phyloP scores from a whole-genome alignment of 768 basidiomycete species.

The Tylopilus cervinicoccineus region DNA sequence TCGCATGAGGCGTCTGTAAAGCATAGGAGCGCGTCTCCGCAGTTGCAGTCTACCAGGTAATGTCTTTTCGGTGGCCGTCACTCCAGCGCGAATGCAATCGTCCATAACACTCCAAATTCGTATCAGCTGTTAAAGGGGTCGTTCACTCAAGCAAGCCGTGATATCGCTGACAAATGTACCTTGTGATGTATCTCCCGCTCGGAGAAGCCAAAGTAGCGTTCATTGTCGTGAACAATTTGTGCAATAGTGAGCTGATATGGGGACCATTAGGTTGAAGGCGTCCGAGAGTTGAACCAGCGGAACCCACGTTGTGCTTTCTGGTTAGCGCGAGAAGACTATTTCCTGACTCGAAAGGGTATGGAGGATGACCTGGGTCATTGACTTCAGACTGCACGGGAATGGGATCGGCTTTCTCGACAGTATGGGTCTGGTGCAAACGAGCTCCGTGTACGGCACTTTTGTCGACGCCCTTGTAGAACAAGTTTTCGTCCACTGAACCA shows the following conservation, averaged over 20 bases:
- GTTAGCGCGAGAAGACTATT: slow-evolving; percentile 72
- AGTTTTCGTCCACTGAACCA: slow-evolving; percentile 76
- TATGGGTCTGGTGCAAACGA: slow-evolving; percentile 65
- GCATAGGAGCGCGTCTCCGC: slow-evolving; percentile 78
- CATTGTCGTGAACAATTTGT: slow-evolving; percentile 92
- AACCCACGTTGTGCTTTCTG: slow-evolving; percentile 74
- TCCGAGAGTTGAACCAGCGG: background rate
- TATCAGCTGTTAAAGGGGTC: slow-evolving; percentile 41
- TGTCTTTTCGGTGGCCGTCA: slow-evolving; percentile 71
- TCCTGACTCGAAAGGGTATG: slow-evolving; percentile 80
- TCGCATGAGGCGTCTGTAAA: slow-evolving; percentile 89
- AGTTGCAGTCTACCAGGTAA: slow-evolving; percentile 84
- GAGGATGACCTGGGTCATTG: slow-evolving; percentile 53
- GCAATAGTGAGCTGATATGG: slow-evolving; percentile 78
- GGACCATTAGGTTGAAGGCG: slow-evolving; percentile 6
- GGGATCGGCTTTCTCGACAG: slow-evolving; percentile 28
- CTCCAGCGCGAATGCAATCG: slow-evolving; percentile 81
- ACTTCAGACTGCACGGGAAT: slow-evolving; percentile 8
- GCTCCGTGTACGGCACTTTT: slow-evolving; percentile 78
- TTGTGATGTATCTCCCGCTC: slow-evolving; percentile 73
- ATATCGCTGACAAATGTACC: slow-evolving; percentile 33
- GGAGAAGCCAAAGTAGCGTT: slow-evolving; percentile 73
- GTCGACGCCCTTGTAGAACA: slow-evolving; percentile 91
- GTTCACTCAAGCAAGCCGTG: background rate
- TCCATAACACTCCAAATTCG: slow-evolving; percentile 93